Conservation (phyloP, 768 basidiomycete species). For the Psilocybe subaeruginosa region DNA sequence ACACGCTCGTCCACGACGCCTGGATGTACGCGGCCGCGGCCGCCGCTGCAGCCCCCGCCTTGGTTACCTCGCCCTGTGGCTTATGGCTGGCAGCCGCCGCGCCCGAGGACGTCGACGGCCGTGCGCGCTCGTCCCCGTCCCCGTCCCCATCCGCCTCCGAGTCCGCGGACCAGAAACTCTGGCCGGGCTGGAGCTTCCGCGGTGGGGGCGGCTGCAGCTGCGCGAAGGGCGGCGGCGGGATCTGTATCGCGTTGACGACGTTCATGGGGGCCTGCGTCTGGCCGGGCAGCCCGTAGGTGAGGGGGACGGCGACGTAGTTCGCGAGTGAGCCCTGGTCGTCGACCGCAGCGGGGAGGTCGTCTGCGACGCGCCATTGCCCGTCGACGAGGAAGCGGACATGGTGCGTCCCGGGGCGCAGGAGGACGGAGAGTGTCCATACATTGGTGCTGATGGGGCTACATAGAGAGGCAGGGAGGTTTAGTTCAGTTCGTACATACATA, state of each 20-base stretch:
- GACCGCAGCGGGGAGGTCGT: conserved; percentile 81
- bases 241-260: neutral
- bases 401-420: conserved; percentile 86
- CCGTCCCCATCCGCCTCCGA: conserved; percentile 37
- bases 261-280: neutral
- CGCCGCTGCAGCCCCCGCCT: neutral
- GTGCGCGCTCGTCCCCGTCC: conserved; percentile 16
- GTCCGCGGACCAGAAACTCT: conserved; percentile 44
- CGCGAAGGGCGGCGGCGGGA: conserved; percentile 22
- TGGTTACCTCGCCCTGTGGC: no score
- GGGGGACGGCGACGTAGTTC: conserved; percentile 84
- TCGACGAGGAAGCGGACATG: conserved; percentile 96
- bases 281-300: conserved; percentile 25
- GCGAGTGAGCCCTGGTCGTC: conserved; percentile 94
- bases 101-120: conserved; percentile 1
- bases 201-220: conserved; percentile 20
- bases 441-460: conserved; percentile 33
- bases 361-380: conserved; percentile 78
- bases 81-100: neutral
- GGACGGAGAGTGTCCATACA: conserved; percentile 39
- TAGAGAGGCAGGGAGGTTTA: neutral
- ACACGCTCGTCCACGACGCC: conserved; percentile 71
- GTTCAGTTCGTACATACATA: neutral
- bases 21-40: conserved; percentile 19
- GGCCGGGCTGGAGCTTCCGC: conserved; percentile 31